These are phyloP conservation scores for Mortierella sp. DNA, from an alignment of 371 early-diverging fungal species.

Conservation along the genomic window DNA sequence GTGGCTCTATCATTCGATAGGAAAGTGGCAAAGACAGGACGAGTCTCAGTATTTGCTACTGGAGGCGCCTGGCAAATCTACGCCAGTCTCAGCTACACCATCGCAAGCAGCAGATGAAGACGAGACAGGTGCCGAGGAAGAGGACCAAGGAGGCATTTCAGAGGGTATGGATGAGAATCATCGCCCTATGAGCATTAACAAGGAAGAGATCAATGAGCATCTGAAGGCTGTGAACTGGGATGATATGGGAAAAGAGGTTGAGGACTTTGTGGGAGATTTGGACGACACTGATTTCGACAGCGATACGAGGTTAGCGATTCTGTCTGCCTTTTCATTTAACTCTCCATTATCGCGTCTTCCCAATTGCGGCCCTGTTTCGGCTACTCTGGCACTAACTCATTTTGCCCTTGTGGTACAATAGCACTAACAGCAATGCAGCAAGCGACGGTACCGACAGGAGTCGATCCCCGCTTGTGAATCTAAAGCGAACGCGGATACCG, in stretches of 20 bases:
- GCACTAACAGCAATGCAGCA: constrained; percentile 41
- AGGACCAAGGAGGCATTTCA: constrained; percentile 36
- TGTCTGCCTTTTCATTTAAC: background rate
- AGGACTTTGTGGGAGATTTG: constrained; percentile 64
- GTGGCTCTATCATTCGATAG: constrained; percentile 66
- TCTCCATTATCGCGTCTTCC: background rate
- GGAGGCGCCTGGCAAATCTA: constrained; percentile 27
- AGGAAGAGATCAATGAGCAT: constrained; percentile 59
- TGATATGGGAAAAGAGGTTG: constrained; percentile 66
- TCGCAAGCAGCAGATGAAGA: constrained; percentile 28
- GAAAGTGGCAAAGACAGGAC: constrained; percentile 66
- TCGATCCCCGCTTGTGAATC: constrained; percentile 20
- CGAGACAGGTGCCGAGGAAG: constrained; percentile 49
- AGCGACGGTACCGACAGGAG: constrained; percentile 40
- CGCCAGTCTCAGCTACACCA: constrained; percentile 22
- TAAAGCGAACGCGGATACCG: constrained; percentile 39
- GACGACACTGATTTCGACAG: constrained; percentile 65
- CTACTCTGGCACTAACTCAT: too few species aligned
- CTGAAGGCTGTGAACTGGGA: constrained; percentile 65
- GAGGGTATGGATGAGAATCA: constrained; percentile 50
- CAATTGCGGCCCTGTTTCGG: too few species aligned
- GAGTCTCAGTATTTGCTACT: constrained; percentile 63
- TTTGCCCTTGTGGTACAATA: constrained; percentile 7
- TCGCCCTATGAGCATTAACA: constrained; percentile 48
- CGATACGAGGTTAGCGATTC: constrained; percentile 46